These are phyloP conservation scores for Pholiota molesta DNA, from an alignment of 768 basidiomycete genomes.

Conservation along the genomic window DNA sequence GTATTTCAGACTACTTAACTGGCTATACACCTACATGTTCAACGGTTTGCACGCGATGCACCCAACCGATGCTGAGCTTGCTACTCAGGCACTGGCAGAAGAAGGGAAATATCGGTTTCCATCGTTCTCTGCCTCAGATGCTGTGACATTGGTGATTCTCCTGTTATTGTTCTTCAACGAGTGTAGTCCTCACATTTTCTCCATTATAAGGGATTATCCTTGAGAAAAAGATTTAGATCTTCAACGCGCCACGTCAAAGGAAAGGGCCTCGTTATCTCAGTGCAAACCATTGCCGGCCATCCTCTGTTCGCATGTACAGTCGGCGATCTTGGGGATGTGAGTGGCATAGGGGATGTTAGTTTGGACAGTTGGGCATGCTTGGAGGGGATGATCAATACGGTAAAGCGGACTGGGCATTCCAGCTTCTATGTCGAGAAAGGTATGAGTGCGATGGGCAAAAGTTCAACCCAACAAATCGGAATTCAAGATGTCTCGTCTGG, in stretches of 20 bases:
- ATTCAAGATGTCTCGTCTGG: slow-evolving; percentile 60
- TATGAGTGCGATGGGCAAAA: slow-evolving; percentile 83
- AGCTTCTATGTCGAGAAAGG: slow-evolving; percentile 88
- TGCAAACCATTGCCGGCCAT: slow-evolving; percentile 80
- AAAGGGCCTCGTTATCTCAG: slow-evolving; percentile 79
- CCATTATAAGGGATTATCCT: slow-evolving; percentile 56
- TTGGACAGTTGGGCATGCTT: slow-evolving; percentile 80
- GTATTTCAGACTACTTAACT: background rate
- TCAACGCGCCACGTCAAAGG: slow-evolving; percentile 73
- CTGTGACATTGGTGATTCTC: slow-evolving; percentile 64
- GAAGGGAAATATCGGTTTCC: slow-evolving; percentile 73
- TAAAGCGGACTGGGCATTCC: slow-evolving; percentile 80
- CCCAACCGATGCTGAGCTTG: slow-evolving; percentile 73
- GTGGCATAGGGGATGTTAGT: slow-evolving; percentile 74
- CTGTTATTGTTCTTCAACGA: background rate
- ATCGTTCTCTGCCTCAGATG: slow-evolving; percentile 76
- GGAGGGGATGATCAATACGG: slow-evolving; percentile 80
- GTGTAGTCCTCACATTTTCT: background rate
- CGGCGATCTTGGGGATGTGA: slow-evolving; percentile 71
- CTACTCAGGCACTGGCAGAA: slow-evolving; percentile 69
- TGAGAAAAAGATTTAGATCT: slow-evolving; percentile 83
- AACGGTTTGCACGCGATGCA: slow-evolving; percentile 61
- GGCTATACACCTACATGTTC: slow-evolving; percentile 50
- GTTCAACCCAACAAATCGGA: slow-evolving; percentile 65
- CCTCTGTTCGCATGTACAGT: slow-evolving; percentile 83